Conservation (phyloP, 2,329 filamentous ascomycete genomes). For the Fusarium sp. region DNA sequence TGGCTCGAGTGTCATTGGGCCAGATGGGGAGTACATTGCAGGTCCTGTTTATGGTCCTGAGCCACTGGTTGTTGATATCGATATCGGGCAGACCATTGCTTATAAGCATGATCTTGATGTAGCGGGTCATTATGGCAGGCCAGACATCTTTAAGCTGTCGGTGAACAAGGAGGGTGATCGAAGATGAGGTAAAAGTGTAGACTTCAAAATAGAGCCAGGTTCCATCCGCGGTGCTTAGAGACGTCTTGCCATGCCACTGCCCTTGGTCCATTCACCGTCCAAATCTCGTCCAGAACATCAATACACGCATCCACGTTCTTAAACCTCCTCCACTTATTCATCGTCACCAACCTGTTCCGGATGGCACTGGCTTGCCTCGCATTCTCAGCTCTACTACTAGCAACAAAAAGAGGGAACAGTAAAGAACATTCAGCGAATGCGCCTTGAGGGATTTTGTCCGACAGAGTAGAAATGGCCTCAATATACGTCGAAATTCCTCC, state of each 20-base stretch:
- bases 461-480: rapidly evolving
- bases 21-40: not conserved
- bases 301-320: not conserved
- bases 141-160: not conserved
- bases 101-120: not conserved
- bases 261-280: not conserved
- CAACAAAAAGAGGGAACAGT: rapidly evolving
- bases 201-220: not conserved
- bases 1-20: not conserved
- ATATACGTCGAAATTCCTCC: rapidly evolving
- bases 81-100: not conserved
- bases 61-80: not conserved
- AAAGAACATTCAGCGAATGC: not conserved
- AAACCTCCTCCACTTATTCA: not conserved
- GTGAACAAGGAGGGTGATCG: not conserved
- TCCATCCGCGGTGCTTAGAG: not conserved
- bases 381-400: not conserved
- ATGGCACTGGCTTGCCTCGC: not conserved
- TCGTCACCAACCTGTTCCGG: rapidly evolving
- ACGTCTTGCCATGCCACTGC: not conserved
- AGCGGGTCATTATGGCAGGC: not conserved
- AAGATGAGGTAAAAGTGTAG: too few relatives aligned
- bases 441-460: rapidly evolving
- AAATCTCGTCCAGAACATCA: not conserved
- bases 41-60: not conserved